Base-by-base conservation (phyloP, 2,329 filamentous ascomycete genomes). In the Sphaerostilbella broomeana region DNA sequence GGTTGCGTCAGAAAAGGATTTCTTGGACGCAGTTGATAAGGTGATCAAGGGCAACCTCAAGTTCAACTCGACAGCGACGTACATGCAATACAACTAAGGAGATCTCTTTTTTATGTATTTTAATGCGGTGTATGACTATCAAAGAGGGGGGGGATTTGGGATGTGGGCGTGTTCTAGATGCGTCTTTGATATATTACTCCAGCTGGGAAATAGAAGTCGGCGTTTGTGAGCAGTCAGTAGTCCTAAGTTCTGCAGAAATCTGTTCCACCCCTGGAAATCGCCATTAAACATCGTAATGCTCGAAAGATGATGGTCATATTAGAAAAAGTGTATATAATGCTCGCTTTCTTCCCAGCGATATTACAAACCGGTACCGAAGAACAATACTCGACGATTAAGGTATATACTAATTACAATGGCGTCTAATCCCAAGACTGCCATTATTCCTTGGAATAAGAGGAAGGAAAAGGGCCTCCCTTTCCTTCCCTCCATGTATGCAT, bases 11-110 rank as follows among this genome's bases (percentile, higher is more conserved):
- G 92, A 98, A 74, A 97, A 98, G 77, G 92, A 98, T 67, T 98
- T 98, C 68, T 69, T 98, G 53, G 89, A 86, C 42, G 90, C 92
- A 3, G 92, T 98, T 46, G 92, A 98, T 73, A 98, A 98, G 79
- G 92, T 98, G 48, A 97, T 97, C 72, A 95, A 95, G 77, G 89
- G 86, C 54, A 95, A 97, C 67, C 73, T 95, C 62, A 98, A 98
- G 79, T 98, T 98, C 75, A 97, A 95, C 78, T 94, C 86, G 43
- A 98, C 92, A 44, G 90, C 92, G 35, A 88, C 86, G 47, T 98
- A 98, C 70, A 92, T 92, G 77, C 92, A 97, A 70, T 98, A 98
- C 76, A 98, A 98, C 68, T 97, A 94, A 55, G 45, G 27, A 42
- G 38, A 40, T 7, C 15, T 26, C 12, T 22, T 38, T 9, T 40